phyloP scores from a whole-genome alignment of 2,329 filamentous ascomycete species.

The Aspergillus fumigatus region DNA sequence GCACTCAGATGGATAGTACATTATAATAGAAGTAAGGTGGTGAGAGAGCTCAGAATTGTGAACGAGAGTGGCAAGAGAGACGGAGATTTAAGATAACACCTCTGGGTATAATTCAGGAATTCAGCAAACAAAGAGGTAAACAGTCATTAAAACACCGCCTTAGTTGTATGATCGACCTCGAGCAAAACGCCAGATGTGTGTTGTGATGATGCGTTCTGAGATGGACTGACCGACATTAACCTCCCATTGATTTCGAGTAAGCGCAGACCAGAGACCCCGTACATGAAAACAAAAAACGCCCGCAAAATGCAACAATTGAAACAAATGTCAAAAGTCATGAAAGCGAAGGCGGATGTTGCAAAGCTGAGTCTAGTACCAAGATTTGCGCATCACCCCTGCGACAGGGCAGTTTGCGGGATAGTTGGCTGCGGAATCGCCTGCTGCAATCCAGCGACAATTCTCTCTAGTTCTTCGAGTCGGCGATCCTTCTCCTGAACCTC shows the following conservation, averaged over 20 bases:
- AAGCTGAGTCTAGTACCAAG: neutral
- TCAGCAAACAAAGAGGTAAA: constrained; percentile 19
- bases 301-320: constrained; percentile 27
- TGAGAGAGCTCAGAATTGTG: neutral
- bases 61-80: constrained; percentile 5
- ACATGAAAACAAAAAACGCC: constrained; percentile 26
- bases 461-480: constrained; percentile 40
- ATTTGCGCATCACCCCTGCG: constrained; percentile 11
- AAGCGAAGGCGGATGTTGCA: constrained; percentile 5
- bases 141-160: constrained; percentile 28
- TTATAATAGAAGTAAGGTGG: constrained; percentile 1
- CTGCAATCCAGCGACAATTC: constrained; percentile 34
- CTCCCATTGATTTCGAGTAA: constrained; percentile 16
- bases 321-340: constrained; percentile 4
- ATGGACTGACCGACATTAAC: constrained; percentile 21
- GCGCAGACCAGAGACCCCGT: constrained; percentile 17
- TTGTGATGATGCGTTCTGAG: constrained; percentile 17
- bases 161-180: constrained; percentile 23
- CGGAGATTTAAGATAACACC: constrained; percentile 20
- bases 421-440: constrained; percentile 35
- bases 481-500: constrained; percentile 58
- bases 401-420: constrained; percentile 26
- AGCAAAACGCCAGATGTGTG: constrained; percentile 29
- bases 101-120: constrained; percentile 33
- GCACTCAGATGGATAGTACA: neutral